Percentiles rank a stretch among this genome's conserved stretches.
These are phyloP conservation scores for Ensete glaucum DNA, from an alignment of 176 grass and related monocot species.

Conservation along the genomic window DNA sequence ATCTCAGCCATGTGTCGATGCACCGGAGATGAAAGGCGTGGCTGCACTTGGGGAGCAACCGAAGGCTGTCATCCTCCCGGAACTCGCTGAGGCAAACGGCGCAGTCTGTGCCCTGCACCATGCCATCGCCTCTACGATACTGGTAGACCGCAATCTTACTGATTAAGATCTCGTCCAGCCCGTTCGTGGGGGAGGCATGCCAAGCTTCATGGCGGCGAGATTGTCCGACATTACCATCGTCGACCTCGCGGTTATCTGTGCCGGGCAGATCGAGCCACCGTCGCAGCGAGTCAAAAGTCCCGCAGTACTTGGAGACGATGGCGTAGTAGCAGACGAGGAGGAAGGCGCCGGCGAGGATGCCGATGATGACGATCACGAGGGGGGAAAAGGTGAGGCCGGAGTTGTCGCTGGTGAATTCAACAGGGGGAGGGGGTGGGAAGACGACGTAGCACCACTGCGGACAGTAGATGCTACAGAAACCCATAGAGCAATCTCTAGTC, in stretches of 20 bases:
- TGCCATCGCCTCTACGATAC: neutral
- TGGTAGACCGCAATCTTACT: neutral
- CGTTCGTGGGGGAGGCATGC: neutral
- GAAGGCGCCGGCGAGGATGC: neutral
- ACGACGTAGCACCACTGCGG: neutral
- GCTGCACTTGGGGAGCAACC: constrained; percentile 66
- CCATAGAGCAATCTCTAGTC: constrained; percentile 3
- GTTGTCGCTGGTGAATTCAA: neutral
- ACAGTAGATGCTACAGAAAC: constrained; percentile 9
- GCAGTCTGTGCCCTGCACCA: neutral
- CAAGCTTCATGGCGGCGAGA: neutral
- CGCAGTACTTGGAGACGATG: constrained; percentile 15
- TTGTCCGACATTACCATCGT: neutral
- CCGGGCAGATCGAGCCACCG: neutral
- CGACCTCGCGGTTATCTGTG: neutral
- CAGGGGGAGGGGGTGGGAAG: neutral
- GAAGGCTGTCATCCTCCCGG: constrained; percentile 52
- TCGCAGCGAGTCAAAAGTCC: neutral
- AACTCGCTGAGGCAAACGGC: constrained; percentile 63
- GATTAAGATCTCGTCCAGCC: neutral
- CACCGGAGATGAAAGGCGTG: constrained; percentile 77
- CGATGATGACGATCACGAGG: constrained; percentile 3
- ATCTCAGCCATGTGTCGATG: constrained; percentile 30
- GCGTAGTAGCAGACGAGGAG: constrained; percentile 13
- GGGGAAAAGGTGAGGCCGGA: neutral